Evolutionary conservation across 2,329 filamentous ascomycete genomes (phyloP).

Genomic region (Fusarium dlaminii): DNA sequence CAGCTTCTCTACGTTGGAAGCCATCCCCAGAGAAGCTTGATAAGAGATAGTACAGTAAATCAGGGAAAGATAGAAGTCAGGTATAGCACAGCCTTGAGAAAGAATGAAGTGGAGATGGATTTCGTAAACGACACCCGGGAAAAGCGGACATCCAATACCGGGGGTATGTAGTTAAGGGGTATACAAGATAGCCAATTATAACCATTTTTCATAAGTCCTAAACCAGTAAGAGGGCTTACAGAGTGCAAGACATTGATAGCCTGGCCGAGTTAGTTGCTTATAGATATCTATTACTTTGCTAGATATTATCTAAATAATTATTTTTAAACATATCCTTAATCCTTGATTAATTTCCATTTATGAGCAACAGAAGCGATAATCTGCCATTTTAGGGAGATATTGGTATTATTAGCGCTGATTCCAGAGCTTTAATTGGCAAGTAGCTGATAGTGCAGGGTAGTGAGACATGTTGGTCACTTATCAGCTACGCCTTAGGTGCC

Average conservation of each 20-base stretch:
- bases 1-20: conserved; percentile 9
- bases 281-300: no score
- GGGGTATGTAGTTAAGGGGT: not conserved
- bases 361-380: not conserved
- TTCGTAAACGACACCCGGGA: not conserved
- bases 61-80: not conserved
- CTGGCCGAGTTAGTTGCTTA: no score
- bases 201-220: not conserved
- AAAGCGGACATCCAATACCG: not conserved
- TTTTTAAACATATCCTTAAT: no score
- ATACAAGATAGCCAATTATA: not conserved
- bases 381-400: not conserved
- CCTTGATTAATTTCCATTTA: not conserved
- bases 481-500: not conserved
- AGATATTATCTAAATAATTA: no score
- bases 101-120: not conserved
- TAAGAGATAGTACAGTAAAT: not conserved
- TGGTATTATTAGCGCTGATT: not conserved
- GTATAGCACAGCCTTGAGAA: no score
- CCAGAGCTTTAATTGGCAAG: not conserved
- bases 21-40: not conserved
- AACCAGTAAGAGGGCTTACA: not conserved
- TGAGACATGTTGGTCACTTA: not conserved
- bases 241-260: no score
- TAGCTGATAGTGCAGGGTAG: not conserved